Base-by-base conservation (phyloP, 352 stramenopile genomes). In the Phytophthora sansomeana region DNA sequence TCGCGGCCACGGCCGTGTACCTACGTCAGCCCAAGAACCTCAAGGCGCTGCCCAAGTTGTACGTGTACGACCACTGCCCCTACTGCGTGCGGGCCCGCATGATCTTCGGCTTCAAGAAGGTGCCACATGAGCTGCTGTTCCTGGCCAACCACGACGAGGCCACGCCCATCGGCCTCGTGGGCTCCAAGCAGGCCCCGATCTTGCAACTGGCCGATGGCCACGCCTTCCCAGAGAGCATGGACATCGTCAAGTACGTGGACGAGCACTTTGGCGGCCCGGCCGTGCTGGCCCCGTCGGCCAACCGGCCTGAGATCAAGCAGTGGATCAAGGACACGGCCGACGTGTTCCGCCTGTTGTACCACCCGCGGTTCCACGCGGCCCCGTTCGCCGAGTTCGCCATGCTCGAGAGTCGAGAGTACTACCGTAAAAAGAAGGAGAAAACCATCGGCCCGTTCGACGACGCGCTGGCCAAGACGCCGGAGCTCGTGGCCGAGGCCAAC, bases 201-300 rank as follows among this genome's bases (percentile, higher is more conserved):
- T 53, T 90, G 30, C 65, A 82, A 41, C 58, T 81, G 41, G 17
- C 75, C 58, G 49, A 77, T 72, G 79, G 68, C 10, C 65, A 66
- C 24, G 72, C 78, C 4, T 78, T 88, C 48, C 58, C 77, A 0
- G 81, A 90, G 65, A 83, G 71, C 53, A 73, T 88, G 68, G 81
- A 90, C 50, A 90, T 90, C 59, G 79, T 90, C 44, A 63, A 75
- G 46, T 88, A 85, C 56, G 77, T 87, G 55, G 81, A 90, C 58
- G 56, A 72, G 33, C 63, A 87, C 63, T 85, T 74, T 32, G 81
- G 81, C 10, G 75, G 67, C 9, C 43, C 65, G 10, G 62, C 58
- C 39, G 39, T 90, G 26, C 59, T 80, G 36, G 51, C 58, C 29
- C 65, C 67, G 44, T 74, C 73, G 4, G 47, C 77, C 11, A 55